Percentiles rank a stretch among this genome's conserved stretches.
Conservation (phyloP, 805 yeast species). For the Zygosaccharomyces gambellarensis region DNA sequence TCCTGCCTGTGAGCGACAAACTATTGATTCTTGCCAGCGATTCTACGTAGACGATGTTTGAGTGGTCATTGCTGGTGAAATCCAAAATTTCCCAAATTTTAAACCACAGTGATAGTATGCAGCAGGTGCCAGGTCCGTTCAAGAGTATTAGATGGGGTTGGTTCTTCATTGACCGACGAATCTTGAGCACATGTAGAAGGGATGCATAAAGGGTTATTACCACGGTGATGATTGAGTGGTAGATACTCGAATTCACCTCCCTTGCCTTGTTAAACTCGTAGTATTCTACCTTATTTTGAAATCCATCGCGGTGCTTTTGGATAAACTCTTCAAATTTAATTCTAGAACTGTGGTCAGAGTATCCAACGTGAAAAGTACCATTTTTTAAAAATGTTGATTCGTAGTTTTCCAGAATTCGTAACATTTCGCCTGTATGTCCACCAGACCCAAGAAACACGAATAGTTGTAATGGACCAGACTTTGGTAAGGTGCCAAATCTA, state of each 20-base stretch:
- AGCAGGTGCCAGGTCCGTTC: constrained; percentile 39
- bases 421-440: constrained; percentile 95
- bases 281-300: constrained; percentile 7
- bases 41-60: constrained; percentile 88
- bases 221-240: constrained; percentile 34
- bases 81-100: constrained; percentile 24
- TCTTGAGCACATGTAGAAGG: constrained; percentile 13
- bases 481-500: neutral
- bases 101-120: constrained; percentile 29
- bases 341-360: constrained; percentile 36
- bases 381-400: constrained; percentile 43
- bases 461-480: constrained; percentile 27
- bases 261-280: constrained; percentile 32
- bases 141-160: constrained; percentile 33
- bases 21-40: constrained; percentile 75
- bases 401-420: constrained; percentile 51
- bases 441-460: constrained; percentile 88
- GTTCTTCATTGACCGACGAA: constrained; percentile 18
- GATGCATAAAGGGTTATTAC: constrained; percentile 31
- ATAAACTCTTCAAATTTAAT: constrained; percentile 34
- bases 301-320: constrained; percentile 2
- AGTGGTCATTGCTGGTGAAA: constrained; percentile 10
- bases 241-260: constrained; percentile 37
- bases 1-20: constrained; percentile 70
- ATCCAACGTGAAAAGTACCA: constrained; percentile 35